Base-by-base conservation (phyloP, 2,329 filamentous ascomycete genomes). In the Fusarium torulosum region DNA sequence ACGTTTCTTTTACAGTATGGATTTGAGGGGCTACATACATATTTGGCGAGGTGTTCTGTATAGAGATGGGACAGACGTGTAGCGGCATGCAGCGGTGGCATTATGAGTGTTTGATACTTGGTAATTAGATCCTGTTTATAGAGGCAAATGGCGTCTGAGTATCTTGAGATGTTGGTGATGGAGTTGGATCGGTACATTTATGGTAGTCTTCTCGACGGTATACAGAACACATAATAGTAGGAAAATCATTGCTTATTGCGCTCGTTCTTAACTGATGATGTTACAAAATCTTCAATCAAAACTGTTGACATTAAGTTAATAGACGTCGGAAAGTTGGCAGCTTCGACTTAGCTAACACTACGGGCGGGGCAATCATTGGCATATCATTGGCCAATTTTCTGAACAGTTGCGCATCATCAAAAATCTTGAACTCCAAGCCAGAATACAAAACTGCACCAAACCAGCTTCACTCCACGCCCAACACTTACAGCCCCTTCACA, bases 391-490 rank as follows among this genome's bases (percentile, higher is more conserved):
- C 43, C 63, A 51, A 40, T 45, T 61, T 15, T 17, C 31, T 23
- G 40, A 42, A 50, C 44, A 40, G 25, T 44, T 52, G 61, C 20
- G 58, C 50, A 69, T 67, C 58, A 69, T 70, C 52, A 53, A 70
- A 68, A 71, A 69, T 66, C 67, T 59, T 70, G 63, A 70, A 63
- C 53, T 38, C 29, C 11, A 20, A 44, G 52, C 20, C 47, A 66
- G 44, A 42, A 47, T 46, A 43, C 42, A 51, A 38, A 37, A 60
- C 35, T 59, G 25, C 63, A 66, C 53, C 59, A 63, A 33, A 45
- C 45, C 46, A 33, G 19, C n/a, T 25, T 45, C 25, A 59, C 46
- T 17, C 23, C 43, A 25, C 27, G 15, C 27, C 6, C 29, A 46
- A 56, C 33, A 31, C 19, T 21, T 31, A 20, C 37, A 38, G 19